Conservation (phyloP, 768 basidiomycete species). For the Leccinum sublutescens region DNA sequence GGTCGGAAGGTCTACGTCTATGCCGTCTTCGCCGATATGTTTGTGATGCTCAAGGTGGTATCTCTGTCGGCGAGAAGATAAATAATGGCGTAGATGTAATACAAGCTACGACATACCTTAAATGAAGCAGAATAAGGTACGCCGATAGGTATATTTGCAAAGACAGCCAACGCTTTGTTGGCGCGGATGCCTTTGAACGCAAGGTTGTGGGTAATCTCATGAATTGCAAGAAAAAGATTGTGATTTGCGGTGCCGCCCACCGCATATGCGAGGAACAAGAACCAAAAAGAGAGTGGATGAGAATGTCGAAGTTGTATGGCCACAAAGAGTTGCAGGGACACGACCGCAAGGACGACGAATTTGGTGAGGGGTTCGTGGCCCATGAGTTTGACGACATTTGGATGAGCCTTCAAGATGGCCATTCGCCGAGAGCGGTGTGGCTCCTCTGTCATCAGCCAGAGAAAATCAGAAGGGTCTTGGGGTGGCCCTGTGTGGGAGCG, state of each 20-base stretch:
- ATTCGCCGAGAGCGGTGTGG: constrained; percentile 87
- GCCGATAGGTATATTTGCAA: constrained; percentile 91
- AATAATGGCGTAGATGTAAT: neutral
- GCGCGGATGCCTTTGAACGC: constrained; percentile 80
- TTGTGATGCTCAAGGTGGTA: constrained; percentile 98
- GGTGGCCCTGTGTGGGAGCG: constrained; percentile 50
- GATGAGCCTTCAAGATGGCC: constrained; percentile 92
- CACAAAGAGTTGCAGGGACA: constrained; percentile 65
- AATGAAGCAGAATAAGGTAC: constrained; percentile 95
- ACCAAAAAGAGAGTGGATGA: constrained; percentile 65
- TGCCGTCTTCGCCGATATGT: constrained; percentile 90
- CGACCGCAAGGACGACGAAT: constrained; percentile 83
- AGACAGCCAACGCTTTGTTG: constrained; percentile 86
- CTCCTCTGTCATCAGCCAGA: constrained; percentile 98
- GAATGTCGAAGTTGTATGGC: constrained; percentile 68
- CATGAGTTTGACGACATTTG: constrained; percentile 96
- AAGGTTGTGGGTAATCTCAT: constrained; percentile 98
- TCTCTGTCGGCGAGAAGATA: constrained; percentile 42
- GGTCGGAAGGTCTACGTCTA: constrained; percentile 95
- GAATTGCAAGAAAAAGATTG: constrained; percentile 96
- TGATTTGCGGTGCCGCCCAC: constrained; percentile 97
- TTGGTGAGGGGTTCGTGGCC: constrained; percentile 91
- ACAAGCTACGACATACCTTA: constrained; percentile 55
- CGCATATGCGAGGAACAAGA: constrained; percentile 75
- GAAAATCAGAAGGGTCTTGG: constrained; percentile 80